phyloP scores from a whole-genome alignment of 2,329 filamentous ascomycete genomes.

The Talaromyces sp. region DNA sequence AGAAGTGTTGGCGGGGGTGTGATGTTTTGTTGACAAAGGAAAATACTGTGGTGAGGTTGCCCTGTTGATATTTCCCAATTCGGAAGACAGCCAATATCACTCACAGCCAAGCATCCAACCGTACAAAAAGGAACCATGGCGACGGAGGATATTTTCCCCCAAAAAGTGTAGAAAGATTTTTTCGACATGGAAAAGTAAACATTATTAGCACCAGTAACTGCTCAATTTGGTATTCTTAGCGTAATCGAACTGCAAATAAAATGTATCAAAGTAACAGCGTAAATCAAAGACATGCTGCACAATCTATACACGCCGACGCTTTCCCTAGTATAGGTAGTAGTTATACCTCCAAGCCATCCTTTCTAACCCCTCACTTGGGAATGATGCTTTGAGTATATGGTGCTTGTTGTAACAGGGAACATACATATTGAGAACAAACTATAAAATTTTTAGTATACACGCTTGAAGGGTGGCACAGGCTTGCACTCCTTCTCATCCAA shows the following conservation, averaged over 20 bases:
- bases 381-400: background rate
- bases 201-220: background rate
- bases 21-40: background rate
- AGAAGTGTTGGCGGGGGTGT: background rate
- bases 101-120: background rate
- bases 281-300: constrained; percentile 14
- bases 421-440: constrained; percentile 3
- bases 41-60: background rate
- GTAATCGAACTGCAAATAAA: background rate
- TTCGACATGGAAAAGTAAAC: background rate
- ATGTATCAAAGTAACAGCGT: constrained; percentile 10
- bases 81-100: background rate
- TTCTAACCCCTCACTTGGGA: background rate
- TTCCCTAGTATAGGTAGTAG: background rate
- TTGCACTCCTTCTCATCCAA: constrained; percentile 96
- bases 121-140: too few relatives aligned
- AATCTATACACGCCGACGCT: constrained; percentile 13
- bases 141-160: background rate
- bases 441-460: constrained; percentile 45
- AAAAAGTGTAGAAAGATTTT: background rate
- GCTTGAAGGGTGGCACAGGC: constrained; percentile 92
- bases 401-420: background rate
- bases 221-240: background rate
- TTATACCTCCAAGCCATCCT: constrained; percentile 5
- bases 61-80: background rate